Conservation (phyloP, 1,284 basidiomycete genomes). For the Cryptococcus sp. region DNA sequence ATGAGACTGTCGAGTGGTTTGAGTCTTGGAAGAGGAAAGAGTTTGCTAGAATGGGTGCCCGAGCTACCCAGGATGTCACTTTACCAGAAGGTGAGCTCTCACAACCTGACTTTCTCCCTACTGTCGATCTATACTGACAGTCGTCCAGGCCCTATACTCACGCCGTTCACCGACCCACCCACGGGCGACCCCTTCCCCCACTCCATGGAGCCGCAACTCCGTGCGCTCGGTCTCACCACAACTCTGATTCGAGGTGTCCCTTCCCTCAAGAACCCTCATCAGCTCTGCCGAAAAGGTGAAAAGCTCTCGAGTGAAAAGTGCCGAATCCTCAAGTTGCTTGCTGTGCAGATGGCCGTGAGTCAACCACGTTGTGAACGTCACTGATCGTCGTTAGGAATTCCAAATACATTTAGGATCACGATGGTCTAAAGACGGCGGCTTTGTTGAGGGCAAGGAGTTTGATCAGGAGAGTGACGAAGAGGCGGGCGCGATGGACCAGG, state of each 20-base stretch:
- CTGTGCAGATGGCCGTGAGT: constrained; percentile 73
- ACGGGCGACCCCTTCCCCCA: constrained; percentile 83
- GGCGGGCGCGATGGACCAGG: constrained; percentile 42
- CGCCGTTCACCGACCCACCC: constrained; percentile 62
- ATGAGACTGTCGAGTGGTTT: constrained; percentile 94
- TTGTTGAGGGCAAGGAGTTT: constrained; percentile 62
- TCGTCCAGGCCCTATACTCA: constrained; percentile 54
- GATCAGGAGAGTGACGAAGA: constrained; percentile 26
- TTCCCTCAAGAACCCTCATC: constrained; percentile 75
- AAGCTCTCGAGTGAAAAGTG: constrained; percentile 79
- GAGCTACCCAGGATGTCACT: constrained; percentile 71
- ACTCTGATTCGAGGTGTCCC: constrained; percentile 85
- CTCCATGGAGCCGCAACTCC: constrained; percentile 93
- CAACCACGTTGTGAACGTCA: background rate
- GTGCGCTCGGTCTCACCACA: constrained; percentile 86
- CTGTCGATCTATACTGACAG: background rate
- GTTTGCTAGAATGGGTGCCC: constrained; percentile 86
- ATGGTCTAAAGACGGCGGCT: constrained; percentile 72
- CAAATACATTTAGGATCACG: constrained; percentile 68
- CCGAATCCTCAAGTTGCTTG: constrained; percentile 82
- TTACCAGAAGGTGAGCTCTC: constrained; percentile 63
- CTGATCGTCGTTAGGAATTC: constrained; percentile 57
- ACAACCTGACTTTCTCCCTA: background rate
- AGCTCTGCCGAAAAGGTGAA: constrained; percentile 82
- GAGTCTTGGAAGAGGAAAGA: constrained; percentile 84